Base-by-base conservation (phyloP, 1,284 basidiomycete species). In the Rhodotorula sp. region DNA sequence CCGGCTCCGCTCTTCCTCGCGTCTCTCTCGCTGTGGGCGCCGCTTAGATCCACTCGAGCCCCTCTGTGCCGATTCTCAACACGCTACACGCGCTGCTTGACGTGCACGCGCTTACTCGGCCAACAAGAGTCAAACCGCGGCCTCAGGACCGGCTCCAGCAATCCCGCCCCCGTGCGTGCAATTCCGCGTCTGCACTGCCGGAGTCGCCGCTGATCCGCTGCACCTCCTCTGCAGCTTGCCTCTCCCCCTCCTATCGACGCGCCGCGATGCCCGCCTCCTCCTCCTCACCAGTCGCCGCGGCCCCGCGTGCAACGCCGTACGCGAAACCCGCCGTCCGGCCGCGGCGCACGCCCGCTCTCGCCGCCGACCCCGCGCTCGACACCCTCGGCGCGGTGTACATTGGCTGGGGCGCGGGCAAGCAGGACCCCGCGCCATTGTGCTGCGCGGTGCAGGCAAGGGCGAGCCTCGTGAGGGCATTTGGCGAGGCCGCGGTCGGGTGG, bases 331-430 rank as follows among this genome's bases (percentile, higher is more conserved):
- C 59, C 15, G 17, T 39, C 17, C 19, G 19, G 25, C 61, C 36
- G 21, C 61, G 37, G 17, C 61, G 37, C 12, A 32, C 21, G n/a
- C 61, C 65, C 3, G 27, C 55, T 22, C 17, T 62, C 37, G n/a
- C 55, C 2, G 46, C 59, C n/a, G 70, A 72, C n/a, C 44, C 64
- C 2, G 59, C 67, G 1, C 41, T 72, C 29, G n/a, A 9, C 6
- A 51, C 36, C 19, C 34, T 69, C n/a, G 70, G 70, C 29, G 70
- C 70, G 5, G 19, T 72, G 12, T 72, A 72, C 44, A 58, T 72
- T 4, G 63, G 63, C 29, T 72, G 70, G 70, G 66, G 55, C 7
- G 3, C n/a, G 2, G 70, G 55, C 2, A 32, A 66, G 27, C 21
- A 48, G 12, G 70, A 72, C 32, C 70, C 70, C 17, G 66, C 63